Evolutionary conservation across 2,329 filamentous ascomycete species (phyloP).

Genomic region (Balansia obtecta): DNA sequence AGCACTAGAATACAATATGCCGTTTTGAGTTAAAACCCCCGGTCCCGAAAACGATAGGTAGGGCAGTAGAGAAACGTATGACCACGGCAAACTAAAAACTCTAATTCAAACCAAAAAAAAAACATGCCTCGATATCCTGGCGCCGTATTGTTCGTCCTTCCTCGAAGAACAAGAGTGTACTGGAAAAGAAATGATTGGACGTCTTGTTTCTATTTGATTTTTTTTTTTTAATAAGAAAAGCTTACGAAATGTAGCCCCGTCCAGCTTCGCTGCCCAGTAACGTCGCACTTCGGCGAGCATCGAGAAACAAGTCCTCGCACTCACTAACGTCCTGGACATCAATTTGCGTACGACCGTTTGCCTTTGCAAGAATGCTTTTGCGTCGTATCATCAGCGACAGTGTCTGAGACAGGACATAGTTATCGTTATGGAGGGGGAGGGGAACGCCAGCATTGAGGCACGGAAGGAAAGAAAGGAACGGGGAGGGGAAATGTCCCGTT

Average conservation of each 20-base stretch:
- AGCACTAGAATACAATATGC: background rate
- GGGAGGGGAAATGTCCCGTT: background rate
- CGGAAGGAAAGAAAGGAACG: background rate
- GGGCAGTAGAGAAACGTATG: no score
- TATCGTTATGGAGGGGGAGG: background rate
- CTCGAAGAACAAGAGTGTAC: background rate
- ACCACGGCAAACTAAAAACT: background rate
- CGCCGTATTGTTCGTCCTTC: background rate
- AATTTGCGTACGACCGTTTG: slow-evolving; percentile 66
- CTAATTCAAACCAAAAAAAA: background rate
- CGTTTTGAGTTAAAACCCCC: background rate
- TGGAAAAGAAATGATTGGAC: background rate
- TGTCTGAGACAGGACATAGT: slow-evolving; percentile 16
- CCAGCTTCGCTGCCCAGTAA: slow-evolving; percentile 53
- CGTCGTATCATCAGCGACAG: slow-evolving; percentile 19
- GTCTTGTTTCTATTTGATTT: background rate
- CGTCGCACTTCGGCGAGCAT: slow-evolving; percentile 64
- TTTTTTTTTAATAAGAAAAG: background rate
- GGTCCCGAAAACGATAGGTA: background rate
- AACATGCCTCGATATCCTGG: background rate
- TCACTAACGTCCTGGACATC: slow-evolving; percentile 67
- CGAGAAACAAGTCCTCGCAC: slow-evolving; percentile 74
- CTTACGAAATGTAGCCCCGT: slow-evolving; percentile 50
- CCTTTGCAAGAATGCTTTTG: slow-evolving; percentile 70
- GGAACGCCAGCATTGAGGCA: background rate